Percentiles rank a stretch among this genome's conserved stretches.
These are phyloP conservation scores for Inonotus hispidus DNA, from an alignment of 1,284 basidiomycete species.

Conservation along the genomic window DNA sequence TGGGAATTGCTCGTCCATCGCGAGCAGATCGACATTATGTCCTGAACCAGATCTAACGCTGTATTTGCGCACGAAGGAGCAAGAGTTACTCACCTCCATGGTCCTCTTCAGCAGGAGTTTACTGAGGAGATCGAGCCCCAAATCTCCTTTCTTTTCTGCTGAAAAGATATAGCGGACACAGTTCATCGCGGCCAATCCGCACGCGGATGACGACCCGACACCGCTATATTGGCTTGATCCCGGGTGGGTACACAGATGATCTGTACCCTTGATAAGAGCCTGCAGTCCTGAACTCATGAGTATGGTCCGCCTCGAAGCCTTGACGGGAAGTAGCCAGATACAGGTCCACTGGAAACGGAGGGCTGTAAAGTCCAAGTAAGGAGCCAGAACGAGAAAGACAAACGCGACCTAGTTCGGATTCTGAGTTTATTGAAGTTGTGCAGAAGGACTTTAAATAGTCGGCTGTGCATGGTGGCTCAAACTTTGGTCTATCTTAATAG, in stretches of 20 bases:
- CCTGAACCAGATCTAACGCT: slow-evolving; percentile 30
- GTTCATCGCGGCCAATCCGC: slow-evolving; percentile 59
- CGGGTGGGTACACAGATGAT: slow-evolving; percentile 6
- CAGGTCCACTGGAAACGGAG: no score
- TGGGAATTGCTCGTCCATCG: slow-evolving; percentile 48
- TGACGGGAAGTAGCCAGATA: no score
- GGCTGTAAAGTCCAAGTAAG: no score
- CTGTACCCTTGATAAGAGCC: not conserved
- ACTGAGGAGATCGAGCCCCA: slow-evolving; percentile 31
- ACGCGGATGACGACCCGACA: slow-evolving; percentile 39
- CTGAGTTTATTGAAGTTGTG: no score
- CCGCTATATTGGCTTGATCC: slow-evolving; percentile 39
- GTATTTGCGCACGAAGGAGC: not conserved
- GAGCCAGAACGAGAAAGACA: no score
- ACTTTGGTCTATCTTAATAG: no score
- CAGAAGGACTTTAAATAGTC: no score
- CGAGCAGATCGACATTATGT: slow-evolving; percentile 47
- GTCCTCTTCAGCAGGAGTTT: slow-evolving; percentile 33
- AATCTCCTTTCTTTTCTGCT: slow-evolving; percentile 29
- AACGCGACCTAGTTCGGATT: no score
- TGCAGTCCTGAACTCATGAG: not conserved
- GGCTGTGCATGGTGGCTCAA: no score
- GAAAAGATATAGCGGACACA: slow-evolving; percentile 46
- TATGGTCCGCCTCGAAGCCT: not conserved
- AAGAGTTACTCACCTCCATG: slow-evolving; percentile 33